These are phyloP conservation scores for Dactylonectria estremocensis DNA, from an alignment of 2,329 filamentous ascomycete genomes.

Conservation along the genomic window DNA sequence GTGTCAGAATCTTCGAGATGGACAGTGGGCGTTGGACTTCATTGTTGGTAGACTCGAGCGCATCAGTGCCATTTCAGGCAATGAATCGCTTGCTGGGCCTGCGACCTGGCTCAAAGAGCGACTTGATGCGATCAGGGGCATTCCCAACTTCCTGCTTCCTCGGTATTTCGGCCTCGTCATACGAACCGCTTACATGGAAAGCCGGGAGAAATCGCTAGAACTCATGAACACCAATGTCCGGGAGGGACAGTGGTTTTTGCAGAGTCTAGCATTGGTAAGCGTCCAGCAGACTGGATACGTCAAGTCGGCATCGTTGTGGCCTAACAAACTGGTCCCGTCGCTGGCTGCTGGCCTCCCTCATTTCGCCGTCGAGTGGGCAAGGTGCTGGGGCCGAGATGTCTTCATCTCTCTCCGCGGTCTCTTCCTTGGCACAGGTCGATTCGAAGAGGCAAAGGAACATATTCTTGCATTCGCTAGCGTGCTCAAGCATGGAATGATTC, in stretches of 20 bases:
- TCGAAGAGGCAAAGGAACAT: slow-evolving; percentile 91
- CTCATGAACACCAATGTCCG: slow-evolving; percentile 85
- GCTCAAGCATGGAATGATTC: slow-evolving; percentile 98
- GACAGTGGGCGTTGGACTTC: slow-evolving; percentile 94
- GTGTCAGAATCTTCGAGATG: slow-evolving; percentile 92
- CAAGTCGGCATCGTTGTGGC: slow-evolving; percentile 92
- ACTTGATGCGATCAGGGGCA: slow-evolving; percentile 86
- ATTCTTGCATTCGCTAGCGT: slow-evolving; percentile 96
- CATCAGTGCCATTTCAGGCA: slow-evolving; percentile 74
- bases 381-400: slow-evolving; percentile 97
- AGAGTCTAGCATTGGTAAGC: slow-evolving; percentile 91
- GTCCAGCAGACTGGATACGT: slow-evolving; percentile 92
- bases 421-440: slow-evolving; percentile 91
- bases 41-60: slow-evolving; percentile 84
- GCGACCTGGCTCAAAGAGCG: slow-evolving; percentile 86
- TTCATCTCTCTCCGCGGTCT: slow-evolving; percentile 96
- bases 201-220: slow-evolving; percentile 82
- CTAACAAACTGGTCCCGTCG: slow-evolving; percentile 85
- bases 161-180: slow-evolving; percentile 94
- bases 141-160: slow-evolving; percentile 92
- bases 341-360: slow-evolving; percentile 94
- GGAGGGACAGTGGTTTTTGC: slow-evolving; percentile 89
- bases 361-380: slow-evolving; percentile 93
- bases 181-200: slow-evolving; percentile 88
- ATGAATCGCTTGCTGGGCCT: slow-evolving; percentile 74